A percentile compares a stretch with the other conserved stretches of the same genome.
Conservation (phyloP, 306 rosid species). For the Quercus alba region DNA sequence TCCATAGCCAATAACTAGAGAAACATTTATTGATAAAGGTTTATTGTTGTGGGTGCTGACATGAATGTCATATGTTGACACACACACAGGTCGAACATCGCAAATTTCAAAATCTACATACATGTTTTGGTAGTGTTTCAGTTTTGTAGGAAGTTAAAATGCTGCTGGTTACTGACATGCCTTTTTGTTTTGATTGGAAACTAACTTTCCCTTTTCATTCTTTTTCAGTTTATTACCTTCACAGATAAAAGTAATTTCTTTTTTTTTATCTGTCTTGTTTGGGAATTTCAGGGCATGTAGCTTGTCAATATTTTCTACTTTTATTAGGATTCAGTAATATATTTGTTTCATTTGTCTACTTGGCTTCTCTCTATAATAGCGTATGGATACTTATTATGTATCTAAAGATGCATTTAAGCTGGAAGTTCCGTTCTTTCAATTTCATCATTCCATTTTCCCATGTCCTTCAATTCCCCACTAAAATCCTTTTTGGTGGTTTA, state of each 20-base stretch:
- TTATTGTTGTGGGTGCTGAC: background rate
- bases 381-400: background rate
- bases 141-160: too few species aligned
- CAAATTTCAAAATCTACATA: too few species aligned
- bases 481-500: background rate
- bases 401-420: background rate
- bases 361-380: background rate
- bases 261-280: background rate
- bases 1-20: background rate
- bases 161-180: background rate
- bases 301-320: background rate
- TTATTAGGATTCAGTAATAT: slow-evolving; percentile 3
- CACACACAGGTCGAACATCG: background rate
- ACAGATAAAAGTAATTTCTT: background rate
- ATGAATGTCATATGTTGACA: background rate
- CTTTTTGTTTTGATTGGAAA: background rate
- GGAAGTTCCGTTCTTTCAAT: background rate
- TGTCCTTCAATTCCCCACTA: background rate
- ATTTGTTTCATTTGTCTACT: slow-evolving; percentile 3
- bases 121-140: too few species aligned
- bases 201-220: too few species aligned
- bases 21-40: background rate
- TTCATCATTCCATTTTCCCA: slow-evolving; percentile 1
- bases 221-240: background rate
- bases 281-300: background rate